phyloP scores from a whole-genome alignment of 2,329 filamentous ascomycete species.

The Fusarium sp. region DNA sequence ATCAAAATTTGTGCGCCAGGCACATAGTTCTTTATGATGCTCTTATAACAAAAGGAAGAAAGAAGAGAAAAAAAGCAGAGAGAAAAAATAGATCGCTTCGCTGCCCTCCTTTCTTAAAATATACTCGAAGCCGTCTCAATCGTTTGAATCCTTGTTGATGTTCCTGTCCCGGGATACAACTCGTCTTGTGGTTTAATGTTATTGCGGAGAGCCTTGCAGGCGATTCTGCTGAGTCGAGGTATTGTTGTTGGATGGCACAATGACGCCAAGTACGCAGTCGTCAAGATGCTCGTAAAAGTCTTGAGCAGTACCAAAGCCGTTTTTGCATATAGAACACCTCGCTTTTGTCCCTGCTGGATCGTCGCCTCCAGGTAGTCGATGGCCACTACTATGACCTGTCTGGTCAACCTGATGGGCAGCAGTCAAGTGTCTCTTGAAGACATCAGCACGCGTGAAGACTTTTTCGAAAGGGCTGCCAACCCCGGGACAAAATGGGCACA shows the following conservation, averaged over 20 bases:
- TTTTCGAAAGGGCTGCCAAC: constrained; percentile 90
- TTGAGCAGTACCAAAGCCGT: constrained; percentile 83
- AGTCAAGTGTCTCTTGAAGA: constrained; percentile 95
- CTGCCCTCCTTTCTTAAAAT: constrained; percentile 13
- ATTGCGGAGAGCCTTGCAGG: constrained; percentile 23
- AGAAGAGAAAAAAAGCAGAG: constrained; percentile 6
- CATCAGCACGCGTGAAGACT: constrained; percentile 94
- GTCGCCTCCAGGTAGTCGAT: constrained; percentile 47
- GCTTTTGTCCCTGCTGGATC: constrained; percentile 66
- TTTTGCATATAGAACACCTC: constrained; percentile 90
- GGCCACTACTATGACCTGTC: constrained; percentile 85
- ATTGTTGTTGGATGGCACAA: constrained; percentile 56
- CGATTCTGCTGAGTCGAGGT: constrained; percentile 22
- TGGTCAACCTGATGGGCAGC: constrained; percentile 95
- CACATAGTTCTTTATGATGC: constrained; percentile 32
- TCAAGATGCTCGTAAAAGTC: constrained; percentile 98
- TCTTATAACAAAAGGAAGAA: constrained; percentile 23
- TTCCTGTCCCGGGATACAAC: constrained; percentile 1
- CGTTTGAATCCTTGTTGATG: constrained; percentile 5
- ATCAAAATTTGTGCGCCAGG: constrained; percentile 38
- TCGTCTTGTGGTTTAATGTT: not conserved
- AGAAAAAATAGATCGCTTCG: constrained; percentile 8
- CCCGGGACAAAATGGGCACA: constrained; percentile 94
- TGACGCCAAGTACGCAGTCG: constrained; percentile 69
- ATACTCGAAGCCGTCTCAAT: constrained; percentile 21